Conservation (phyloP, 2,329 filamentous ascomycete species). For the Lasiodiplodia hormozganensis region DNA sequence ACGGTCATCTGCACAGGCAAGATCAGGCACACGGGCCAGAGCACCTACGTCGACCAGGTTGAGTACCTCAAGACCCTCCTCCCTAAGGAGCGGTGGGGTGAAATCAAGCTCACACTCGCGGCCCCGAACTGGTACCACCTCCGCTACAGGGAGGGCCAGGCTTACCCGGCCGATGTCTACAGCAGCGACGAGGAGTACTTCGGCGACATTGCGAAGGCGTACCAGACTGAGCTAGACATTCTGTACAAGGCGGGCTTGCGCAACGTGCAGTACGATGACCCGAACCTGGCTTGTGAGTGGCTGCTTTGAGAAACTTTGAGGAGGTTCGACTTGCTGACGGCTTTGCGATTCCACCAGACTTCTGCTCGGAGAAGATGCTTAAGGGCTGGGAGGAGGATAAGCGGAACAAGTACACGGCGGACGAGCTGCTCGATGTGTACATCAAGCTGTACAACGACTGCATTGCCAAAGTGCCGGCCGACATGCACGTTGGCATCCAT, state of each 20-base stretch:
- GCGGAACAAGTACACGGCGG: slow-evolving; percentile 69
- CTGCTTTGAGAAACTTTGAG: too few species aligned
- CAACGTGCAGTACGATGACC: slow-evolving; percentile 54
- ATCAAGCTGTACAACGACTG: slow-evolving; percentile 77
- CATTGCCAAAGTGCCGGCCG: slow-evolving; percentile 65
- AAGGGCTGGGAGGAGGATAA: slow-evolving; percentile 59
- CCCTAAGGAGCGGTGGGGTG: slow-evolving; percentile 64
- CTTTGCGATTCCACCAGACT: slow-evolving; percentile 32
- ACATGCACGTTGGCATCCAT: slow-evolving; percentile 78
- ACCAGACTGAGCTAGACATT: slow-evolving; percentile 52
- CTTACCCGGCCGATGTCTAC: slow-evolving; percentile 50
- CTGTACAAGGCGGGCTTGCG: slow-evolving; percentile 52
- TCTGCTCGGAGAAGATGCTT: slow-evolving; percentile 45
- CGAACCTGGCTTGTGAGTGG: slow-evolving; percentile 49
- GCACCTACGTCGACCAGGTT: slow-evolving; percentile 63
- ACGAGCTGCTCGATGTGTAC: slow-evolving; percentile 74
- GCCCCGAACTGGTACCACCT: slow-evolving; percentile 73
- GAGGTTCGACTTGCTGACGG: not conserved
- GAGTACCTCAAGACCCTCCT: slow-evolving; percentile 64
- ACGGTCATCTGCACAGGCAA: slow-evolving; percentile 63
- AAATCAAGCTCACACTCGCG: slow-evolving; percentile 71
- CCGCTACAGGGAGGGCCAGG: slow-evolving; percentile 61
- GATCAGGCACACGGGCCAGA: slow-evolving; percentile 60
- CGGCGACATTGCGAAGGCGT: slow-evolving; percentile 50
- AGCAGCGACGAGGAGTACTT: slow-evolving; percentile 52